Base-by-base conservation (phyloP, 176 grass and related monocot genomes). In the Triticum dicoccoides region DNA sequence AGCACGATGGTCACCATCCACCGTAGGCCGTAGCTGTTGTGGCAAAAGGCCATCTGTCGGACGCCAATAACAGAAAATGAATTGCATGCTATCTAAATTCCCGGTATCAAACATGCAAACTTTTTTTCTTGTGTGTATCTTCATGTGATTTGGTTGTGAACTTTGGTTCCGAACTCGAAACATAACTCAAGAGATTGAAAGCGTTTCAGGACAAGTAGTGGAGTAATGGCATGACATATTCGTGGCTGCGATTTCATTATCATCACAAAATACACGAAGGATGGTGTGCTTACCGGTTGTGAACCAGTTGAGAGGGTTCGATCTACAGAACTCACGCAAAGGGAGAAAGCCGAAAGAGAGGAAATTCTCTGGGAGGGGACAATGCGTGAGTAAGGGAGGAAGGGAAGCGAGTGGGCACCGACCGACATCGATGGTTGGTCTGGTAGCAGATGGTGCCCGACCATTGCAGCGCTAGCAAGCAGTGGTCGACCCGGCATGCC, bases 1-100 rank as follows among this genome's bases (percentile, higher is more conserved):
- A 35, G 34, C n/a, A n/a, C n/a, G n/a, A n/a, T n/a, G 34, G 34
- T 37, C 5, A 37, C 34, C 5, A 35, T 39, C 38, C 93, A 5
- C 83, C 44, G 44, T 47, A 47, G 42, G 10, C 2, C 92, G 87
- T 91, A 79, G 65, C 76, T 85, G 73, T 41, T 92, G 75, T 42
- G 79, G 65, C 96, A 93, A 96, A 11, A 96, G 87, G 9, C 92
- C 97, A 84, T 98, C 97, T 98, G 86, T 77, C 27, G 51, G 65
- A 15, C 67, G 2, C 70, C 70, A 78, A 77, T 41, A 84, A 81
- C 62, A 6, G 41, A 62, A 2, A 35, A 5, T 0, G 13, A 47
- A 47, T 47, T 47, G 45, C 3, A 47, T 13, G 13, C 4, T 51
- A 4, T 51, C 13, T 15, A 14, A n/a, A n/a, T n/a, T n/a, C n/a